These are phyloP conservation scores for Pythium coloratum DNA, from an alignment of 352 stramenopile genomes.

Conservation along the genomic window DNA sequence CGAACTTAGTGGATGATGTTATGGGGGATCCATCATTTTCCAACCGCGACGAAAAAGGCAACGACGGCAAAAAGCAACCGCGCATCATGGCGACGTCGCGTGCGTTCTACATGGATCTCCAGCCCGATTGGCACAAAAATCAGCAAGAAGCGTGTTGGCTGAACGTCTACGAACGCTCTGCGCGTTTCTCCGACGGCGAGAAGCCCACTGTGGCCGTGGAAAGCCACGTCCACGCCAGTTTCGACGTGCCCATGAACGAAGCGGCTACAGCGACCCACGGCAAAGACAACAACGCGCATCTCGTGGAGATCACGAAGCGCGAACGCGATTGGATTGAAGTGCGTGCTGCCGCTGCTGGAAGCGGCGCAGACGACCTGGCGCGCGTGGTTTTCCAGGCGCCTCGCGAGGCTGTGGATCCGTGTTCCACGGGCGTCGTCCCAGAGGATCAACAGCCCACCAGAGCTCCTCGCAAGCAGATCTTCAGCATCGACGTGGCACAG, in stretches of 20 bases:
- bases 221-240: conserved; percentile 36
- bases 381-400: conserved; percentile 57
- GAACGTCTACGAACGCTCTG: conserved; percentile 53
- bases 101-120: conserved; percentile 58
- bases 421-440: conserved; percentile 3
- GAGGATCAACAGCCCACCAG: neutral
- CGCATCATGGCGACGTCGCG: conserved; percentile 9
- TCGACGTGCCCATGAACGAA: conserved; percentile 36
- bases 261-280: conserved; percentile 2
- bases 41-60: conserved; percentile 15
- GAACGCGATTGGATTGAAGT: conserved; percentile 54
- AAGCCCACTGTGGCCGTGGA: conserved; percentile 20
- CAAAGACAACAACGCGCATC: conserved; percentile 17
- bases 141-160: conserved; percentile 38
- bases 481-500: conserved; percentile 45
- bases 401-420: conserved; percentile 36
- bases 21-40: neutral
- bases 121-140: conserved; percentile 55
- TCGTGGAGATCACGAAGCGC: conserved; percentile 39
- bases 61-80: conserved; percentile 8
- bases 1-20: conserved; percentile 7
- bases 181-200: conserved; percentile 22
- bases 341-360: conserved; percentile 20
- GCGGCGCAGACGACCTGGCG: neutral
- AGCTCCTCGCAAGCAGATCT: conserved; percentile 36